Percentiles rank a stretch among this genome's conserved stretches.
Conservation (phyloP, 345 rosid genomes). For the Pugionium cornutum region DNA sequence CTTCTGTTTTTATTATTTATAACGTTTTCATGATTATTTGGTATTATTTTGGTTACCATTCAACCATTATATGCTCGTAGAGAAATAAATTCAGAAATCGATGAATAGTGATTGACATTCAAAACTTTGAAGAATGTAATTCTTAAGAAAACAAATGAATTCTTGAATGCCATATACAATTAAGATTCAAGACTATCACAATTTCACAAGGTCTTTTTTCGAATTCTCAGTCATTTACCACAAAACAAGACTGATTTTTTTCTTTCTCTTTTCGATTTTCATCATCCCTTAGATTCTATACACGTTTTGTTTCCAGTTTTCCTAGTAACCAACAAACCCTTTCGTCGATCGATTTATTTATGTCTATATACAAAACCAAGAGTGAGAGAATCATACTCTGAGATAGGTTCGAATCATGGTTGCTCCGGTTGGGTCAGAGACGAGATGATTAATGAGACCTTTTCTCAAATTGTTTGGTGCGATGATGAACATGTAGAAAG, state of each 20-base stretch:
- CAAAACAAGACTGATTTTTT: constrained; percentile 16
- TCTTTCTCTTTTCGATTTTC: constrained; percentile 2
- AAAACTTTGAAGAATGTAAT: background rate
- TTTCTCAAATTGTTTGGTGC: constrained; percentile 77
- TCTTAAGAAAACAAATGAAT: background rate
- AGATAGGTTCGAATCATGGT: constrained; percentile 90
- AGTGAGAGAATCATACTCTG: constrained; percentile 29
- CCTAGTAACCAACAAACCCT: constrained; percentile 21
- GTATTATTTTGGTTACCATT: too few relatives aligned
- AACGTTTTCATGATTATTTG: too few relatives aligned
- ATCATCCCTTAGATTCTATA: constrained; percentile 26
- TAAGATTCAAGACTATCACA: background rate
- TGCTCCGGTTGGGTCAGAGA: constrained; percentile 89
- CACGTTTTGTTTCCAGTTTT: constrained; percentile 8
- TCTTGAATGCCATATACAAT: background rate
- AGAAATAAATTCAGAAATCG: background rate
- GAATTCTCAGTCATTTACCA: constrained; percentile 1
- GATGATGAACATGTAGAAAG: constrained; percentile 79
- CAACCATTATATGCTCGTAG: too few relatives aligned
- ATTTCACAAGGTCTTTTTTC: constrained; percentile 1
- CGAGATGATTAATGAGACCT: constrained; percentile 73
- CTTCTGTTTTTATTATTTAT: too few relatives aligned
- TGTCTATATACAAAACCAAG: constrained; percentile 15
- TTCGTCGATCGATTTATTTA: constrained; percentile 12
- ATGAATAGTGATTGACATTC: background rate